phyloP scores from a whole-genome alignment of 2,329 filamentous ascomycete genomes.

The Fusarium guadeloupense region DNA sequence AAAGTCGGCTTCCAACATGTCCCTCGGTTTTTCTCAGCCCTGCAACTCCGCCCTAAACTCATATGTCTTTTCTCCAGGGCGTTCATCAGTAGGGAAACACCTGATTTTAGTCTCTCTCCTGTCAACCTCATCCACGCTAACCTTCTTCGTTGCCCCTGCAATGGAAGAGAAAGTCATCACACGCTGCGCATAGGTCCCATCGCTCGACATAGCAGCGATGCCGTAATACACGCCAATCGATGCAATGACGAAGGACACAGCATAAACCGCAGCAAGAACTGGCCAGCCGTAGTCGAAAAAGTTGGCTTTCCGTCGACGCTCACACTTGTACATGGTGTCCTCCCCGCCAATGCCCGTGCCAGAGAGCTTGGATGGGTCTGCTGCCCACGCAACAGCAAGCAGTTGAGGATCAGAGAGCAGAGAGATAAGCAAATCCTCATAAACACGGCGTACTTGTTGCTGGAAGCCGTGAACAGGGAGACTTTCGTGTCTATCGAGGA shows the following conservation, averaged over 20 bases:
- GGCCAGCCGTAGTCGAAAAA: conserved; percentile 26
- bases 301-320: conserved; percentile 17
- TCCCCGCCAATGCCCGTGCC: background rate
- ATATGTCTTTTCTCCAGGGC: conserved; percentile 5
- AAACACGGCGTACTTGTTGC: background rate
- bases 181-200: conserved; percentile 15
- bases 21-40: conserved; percentile 7
- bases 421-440: conserved; percentile 34
- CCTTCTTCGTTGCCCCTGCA: conserved; percentile 24
- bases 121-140: conserved; percentile 18
- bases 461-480: conserved; percentile 16
- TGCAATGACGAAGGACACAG: conserved; percentile 13
- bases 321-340: conserved; percentile 17
- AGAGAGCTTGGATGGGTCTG: conserved; percentile 17
- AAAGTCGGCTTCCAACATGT: no score
- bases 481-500: conserved; percentile 23
- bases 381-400: conserved; percentile 34
- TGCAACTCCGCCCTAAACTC: conserved; percentile 29
- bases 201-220: conserved; percentile 22
- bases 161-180: conserved; percentile 35
- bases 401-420: conserved; percentile 33
- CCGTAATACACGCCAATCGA: conserved; percentile 25
- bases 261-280: conserved; percentile 19
- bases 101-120: conserved; percentile 19
- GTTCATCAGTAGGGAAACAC: conserved; percentile 19